Conservation (phyloP, 2,329 filamentous ascomycete species). For the Camillea tinctor region DNA sequence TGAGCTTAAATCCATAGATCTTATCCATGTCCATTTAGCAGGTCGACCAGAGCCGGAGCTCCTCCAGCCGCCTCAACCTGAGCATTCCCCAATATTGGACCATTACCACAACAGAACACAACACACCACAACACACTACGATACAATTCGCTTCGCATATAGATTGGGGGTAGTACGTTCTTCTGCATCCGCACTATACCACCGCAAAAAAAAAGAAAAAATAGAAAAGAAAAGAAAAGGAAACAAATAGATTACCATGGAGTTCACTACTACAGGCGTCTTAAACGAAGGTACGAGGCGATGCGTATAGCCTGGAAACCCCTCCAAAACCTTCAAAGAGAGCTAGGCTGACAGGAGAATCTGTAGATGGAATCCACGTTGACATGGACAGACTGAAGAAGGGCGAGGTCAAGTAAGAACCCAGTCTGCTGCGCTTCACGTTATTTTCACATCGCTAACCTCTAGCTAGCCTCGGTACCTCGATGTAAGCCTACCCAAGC, state of each 20-base stretch:
- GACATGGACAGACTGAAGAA: slow-evolving; percentile 99
- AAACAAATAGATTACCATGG: slow-evolving; percentile 45
- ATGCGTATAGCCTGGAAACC: slow-evolving; percentile 9
- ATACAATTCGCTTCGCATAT: too few relatives aligned
- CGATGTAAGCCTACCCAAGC: slow-evolving; percentile 67
- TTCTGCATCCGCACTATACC: neutral
- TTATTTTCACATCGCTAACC: slow-evolving; percentile 33
- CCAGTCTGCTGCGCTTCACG: neutral
- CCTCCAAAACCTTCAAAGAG: slow-evolving; percentile 21
- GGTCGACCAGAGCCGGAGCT: slow-evolving; percentile 16
- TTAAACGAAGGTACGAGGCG: slow-evolving; percentile 58
- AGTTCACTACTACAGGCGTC: slow-evolving; percentile 61
- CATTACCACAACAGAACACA: slow-evolving; percentile 15
- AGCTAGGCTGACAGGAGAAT: slow-evolving; percentile 22
- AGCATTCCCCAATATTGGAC: slow-evolving; percentile 36
- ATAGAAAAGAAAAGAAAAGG: too few relatives aligned
- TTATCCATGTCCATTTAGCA: too few relatives aligned
- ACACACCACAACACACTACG: neutral
- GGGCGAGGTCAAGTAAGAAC: slow-evolving; percentile 92
- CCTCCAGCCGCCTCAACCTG: slow-evolving; percentile 3
- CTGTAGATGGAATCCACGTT: slow-evolving; percentile 92
- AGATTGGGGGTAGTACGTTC: too few relatives aligned
- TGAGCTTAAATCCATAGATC: slow-evolving; percentile 9
- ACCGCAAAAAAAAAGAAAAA: too few relatives aligned
- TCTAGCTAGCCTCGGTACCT: slow-evolving; percentile 78